Evolutionary conservation across 495 filamentous ascomycete genomes (phyloP).

Genomic region (Viridothelium virens): DNA sequence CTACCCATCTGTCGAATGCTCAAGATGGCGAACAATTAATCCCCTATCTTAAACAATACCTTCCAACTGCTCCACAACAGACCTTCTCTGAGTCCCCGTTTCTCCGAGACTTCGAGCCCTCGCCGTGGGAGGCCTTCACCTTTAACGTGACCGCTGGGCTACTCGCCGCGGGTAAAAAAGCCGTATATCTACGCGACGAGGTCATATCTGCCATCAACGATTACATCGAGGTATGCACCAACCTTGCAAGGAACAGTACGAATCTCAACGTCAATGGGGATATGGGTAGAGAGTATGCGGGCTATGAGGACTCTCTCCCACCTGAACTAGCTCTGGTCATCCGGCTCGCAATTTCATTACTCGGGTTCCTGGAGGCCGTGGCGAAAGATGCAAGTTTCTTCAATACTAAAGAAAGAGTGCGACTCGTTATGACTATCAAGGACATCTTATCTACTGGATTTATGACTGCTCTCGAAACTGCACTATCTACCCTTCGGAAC

Average conservation of each 20-base stretch:
- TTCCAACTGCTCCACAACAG: slow-evolving; percentile 74
- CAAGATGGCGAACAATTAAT: slow-evolving; percentile 68
- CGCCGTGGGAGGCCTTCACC: slow-evolving; percentile 83
- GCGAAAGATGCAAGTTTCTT: slow-evolving; percentile 72
- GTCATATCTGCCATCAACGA: slow-evolving; percentile 53
- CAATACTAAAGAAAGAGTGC: slow-evolving; percentile 59
- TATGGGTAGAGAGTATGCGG: slow-evolving; percentile 42
- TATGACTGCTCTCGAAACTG: slow-evolving; percentile 72
- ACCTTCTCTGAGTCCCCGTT: slow-evolving; percentile 70
- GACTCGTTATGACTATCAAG: slow-evolving; percentile 59
- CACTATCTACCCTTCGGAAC: slow-evolving; percentile 76
- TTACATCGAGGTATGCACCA: slow-evolving; percentile 48
- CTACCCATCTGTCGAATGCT: slow-evolving; percentile 55
- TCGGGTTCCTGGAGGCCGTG: slow-evolving; percentile 80
- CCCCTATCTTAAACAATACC: slow-evolving; percentile 66
- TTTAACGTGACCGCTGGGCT: slow-evolving; percentile 67
- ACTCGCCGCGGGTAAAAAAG: slow-evolving; percentile 65
- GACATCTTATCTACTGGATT: slow-evolving; percentile 73
- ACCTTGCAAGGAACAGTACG: slow-evolving; percentile 43
- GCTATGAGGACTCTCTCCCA: slow-evolving; percentile 51
- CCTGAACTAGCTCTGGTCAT: slow-evolving; percentile 41
- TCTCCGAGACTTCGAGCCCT: slow-evolving; percentile 72
- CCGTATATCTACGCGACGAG: slow-evolving; percentile 53
- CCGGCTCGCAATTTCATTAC: slow-evolving; percentile 67
- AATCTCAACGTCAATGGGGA: slow-evolving; percentile 33